These are phyloP conservation scores for Piper longum DNA, from an alignment of 164 flowering plant species.

Conservation along the genomic window DNA sequence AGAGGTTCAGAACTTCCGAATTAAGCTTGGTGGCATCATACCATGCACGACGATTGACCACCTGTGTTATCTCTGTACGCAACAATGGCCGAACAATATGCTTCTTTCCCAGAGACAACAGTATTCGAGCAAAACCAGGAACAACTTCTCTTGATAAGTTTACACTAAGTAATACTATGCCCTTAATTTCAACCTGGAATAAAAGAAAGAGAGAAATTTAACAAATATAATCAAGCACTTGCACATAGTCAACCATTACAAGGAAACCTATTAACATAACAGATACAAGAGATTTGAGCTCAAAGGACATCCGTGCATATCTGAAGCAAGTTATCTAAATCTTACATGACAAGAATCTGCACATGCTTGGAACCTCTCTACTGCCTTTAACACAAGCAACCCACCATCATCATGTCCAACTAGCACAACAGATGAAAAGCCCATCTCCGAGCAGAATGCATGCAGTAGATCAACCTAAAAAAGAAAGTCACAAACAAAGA, in stretches of 20 bases:
- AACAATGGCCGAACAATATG: constrained; percentile 73
- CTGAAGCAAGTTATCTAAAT: not conserved
- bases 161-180: constrained; percentile 60
- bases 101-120: constrained; percentile 75
- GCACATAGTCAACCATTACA: not conserved
- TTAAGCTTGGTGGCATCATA: constrained; percentile 82
- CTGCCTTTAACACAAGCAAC: constrained; percentile 73
- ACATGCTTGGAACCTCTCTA: constrained; percentile 40
- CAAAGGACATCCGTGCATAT: not conserved
- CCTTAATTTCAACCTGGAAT: constrained; percentile 53
- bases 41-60: constrained; percentile 91
- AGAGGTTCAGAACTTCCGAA: constrained; percentile 63
- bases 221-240: not conserved
- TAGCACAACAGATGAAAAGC: constrained; percentile 80
- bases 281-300: not conserved
- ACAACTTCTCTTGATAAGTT: constrained; percentile 88
- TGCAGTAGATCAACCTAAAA: constrained; percentile 81
- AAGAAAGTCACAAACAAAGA: not conserved
- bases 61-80: constrained; percentile 87
- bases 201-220: constrained; percentile 1
- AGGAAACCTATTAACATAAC: not conserved
- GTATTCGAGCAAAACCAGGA: constrained; percentile 82
- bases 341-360: constrained; percentile 32
- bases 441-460: constrained; percentile 78
- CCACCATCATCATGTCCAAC: constrained; percentile 99